Conservation (phyloP, 2,329 filamentous ascomycete genomes). For the Pseudogymnoascus destructans region DNA sequence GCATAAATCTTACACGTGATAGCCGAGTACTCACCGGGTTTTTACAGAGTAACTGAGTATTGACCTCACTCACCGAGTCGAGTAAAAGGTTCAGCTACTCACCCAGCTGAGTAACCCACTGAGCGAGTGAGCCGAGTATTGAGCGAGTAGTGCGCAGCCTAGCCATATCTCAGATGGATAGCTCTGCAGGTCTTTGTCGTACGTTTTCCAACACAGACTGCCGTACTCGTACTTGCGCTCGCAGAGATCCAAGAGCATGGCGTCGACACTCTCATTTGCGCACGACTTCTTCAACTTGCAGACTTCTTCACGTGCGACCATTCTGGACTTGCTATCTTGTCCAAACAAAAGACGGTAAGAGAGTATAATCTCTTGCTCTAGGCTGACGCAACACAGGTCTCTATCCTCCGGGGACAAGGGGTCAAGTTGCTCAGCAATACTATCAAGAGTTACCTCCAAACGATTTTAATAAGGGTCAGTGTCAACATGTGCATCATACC, state of each 20-base stretch:
- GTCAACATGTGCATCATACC: background rate
- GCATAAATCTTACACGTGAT: too few species aligned
- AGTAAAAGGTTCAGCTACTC: too few species aligned
- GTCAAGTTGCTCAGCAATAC: background rate
- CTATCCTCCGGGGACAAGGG: background rate
- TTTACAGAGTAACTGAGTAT: too few species aligned
- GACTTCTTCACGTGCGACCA: background rate
- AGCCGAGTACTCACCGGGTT: too few species aligned
- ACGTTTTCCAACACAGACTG: background rate
- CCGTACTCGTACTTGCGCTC: background rate
- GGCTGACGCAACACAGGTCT: background rate
- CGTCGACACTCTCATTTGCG: background rate
- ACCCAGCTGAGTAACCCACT: too few species aligned
- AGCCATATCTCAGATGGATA: background rate
- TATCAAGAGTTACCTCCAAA: background rate
- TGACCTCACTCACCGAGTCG: too few species aligned
- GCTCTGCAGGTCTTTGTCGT: background rate
- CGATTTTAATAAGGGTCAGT: background rate
- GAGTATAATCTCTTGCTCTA: slow-evolving; percentile 15
- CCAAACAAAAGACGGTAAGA: slow-evolving; percentile 19
- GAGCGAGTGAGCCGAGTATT: too few species aligned
- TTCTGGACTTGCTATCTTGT: slow-evolving; percentile 13
- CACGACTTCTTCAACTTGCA: background rate
- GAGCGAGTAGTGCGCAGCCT: too few species aligned
- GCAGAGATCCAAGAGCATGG: background rate